phyloP scores from a whole-genome alignment of 108 stramenopile species.

The Nitzschia palea region DNA sequence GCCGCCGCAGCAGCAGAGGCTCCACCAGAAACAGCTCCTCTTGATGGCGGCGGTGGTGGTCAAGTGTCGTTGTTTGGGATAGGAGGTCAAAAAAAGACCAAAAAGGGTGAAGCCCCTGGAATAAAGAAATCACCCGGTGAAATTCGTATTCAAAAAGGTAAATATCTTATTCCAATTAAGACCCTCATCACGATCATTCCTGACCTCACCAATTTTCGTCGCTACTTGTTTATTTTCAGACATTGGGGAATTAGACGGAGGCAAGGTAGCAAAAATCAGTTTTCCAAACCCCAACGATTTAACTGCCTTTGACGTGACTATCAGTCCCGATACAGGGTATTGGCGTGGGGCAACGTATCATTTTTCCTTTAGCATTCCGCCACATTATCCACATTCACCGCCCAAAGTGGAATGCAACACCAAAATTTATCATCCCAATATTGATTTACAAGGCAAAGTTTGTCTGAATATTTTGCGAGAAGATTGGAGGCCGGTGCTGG shows the following conservation, averaged over 20 bases:
- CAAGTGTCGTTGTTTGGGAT: constrained; percentile 76
- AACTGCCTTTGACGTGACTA: constrained; percentile 87
- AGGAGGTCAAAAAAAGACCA: constrained; percentile 84
- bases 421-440: constrained; percentile 98
- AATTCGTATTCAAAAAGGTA: constrained; percentile 98
- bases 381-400: constrained; percentile 98
- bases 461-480: constrained; percentile 97
- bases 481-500: constrained; percentile 99
- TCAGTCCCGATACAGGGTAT: constrained; percentile 91
- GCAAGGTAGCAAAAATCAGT: constrained; percentile 91
- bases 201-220: neutral
- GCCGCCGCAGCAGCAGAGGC: constrained; percentile 17
- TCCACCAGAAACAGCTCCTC: constrained; percentile 20
- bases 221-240: too few relatives aligned
- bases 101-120: constrained; percentile 46
- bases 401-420: constrained; percentile 95
- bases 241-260: constrained; percentile 98
- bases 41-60: constrained; percentile 21
- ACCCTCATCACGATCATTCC: neutral
- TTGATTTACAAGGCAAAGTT: constrained; percentile 97
- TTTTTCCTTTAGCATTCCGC: constrained; percentile 94
- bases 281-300: constrained; percentile 97
- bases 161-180: constrained; percentile 28
- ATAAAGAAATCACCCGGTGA: constrained; percentile 95
- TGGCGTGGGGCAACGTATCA: constrained; percentile 95